Evolutionary conservation across 352 stramenopile species (phyloP).

Genomic region (Globisporangium camurandrum): DNA sequence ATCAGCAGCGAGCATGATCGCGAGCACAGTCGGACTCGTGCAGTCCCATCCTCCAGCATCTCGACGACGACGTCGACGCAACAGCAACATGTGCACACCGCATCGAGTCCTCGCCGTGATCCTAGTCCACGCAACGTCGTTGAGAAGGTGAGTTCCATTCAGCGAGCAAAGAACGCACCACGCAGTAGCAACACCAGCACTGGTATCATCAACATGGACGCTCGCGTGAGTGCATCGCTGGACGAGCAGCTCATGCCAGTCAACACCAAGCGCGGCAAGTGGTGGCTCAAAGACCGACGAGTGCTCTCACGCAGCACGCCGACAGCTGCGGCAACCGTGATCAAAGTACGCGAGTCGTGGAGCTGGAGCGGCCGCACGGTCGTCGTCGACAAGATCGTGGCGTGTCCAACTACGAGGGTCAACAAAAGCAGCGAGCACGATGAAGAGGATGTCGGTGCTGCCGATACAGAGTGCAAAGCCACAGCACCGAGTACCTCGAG

Average conservation of each 20-base stretch:
- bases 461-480: too few relatives aligned
- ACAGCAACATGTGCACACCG: neutral
- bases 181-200: conserved; percentile 5
- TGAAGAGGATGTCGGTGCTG: too few relatives aligned
- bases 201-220: neutral
- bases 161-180: conserved; percentile 1
- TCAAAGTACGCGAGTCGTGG: conserved; percentile 64
- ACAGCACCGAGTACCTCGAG: neutral
- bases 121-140: neutral
- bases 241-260: conserved; percentile 33
- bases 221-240: conserved; percentile 1
- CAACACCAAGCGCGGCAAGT: conserved; percentile 47
- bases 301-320: conserved; percentile 35
- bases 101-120: neutral
- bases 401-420: neutral
- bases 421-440: neutral
- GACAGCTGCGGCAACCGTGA: conserved; percentile 20
- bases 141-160: neutral
- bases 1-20: neutral
- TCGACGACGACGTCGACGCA: too few relatives aligned
- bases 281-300: conserved; percentile 55
- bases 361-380: conserved; percentile 53
- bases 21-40: conserved; percentile 5
- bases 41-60: conserved; percentile 9
- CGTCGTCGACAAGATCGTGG: conserved; percentile 61